phyloP scores from a whole-genome alignment of 169 alveolate species.

The Pseudocohnilembus persalinus region DNA sequence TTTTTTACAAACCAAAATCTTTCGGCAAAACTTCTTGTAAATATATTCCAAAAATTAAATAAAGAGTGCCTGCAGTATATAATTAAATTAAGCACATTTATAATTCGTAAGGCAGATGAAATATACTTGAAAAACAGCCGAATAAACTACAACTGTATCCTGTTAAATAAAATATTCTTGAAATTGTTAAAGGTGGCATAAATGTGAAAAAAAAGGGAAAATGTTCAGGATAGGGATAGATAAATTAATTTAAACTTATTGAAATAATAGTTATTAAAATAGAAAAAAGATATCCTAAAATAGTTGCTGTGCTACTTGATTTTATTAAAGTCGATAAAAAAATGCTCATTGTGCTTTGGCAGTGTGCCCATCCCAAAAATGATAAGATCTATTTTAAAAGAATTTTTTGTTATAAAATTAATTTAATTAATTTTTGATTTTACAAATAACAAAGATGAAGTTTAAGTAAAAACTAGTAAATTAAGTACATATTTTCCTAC shows the following conservation, averaged over 20 bases:
- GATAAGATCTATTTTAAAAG: slow-evolving; percentile 3
- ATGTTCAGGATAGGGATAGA: slow-evolving; percentile 72
- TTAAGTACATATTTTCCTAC: neutral
- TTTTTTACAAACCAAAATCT: slow-evolving; percentile 77
- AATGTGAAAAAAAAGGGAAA: slow-evolving; percentile 62
- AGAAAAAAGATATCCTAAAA: slow-evolving; percentile 82
- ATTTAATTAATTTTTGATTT: neutral
- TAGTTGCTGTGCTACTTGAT: slow-evolving; percentile 79
- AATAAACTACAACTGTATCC: slow-evolving; percentile 65
- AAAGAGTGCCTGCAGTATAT: neutral
- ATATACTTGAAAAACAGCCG: neutral
- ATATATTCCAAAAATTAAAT: slow-evolving; percentile 60
- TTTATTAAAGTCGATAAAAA: slow-evolving; percentile 76
- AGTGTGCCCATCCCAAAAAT: slow-evolving; percentile 80
- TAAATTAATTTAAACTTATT: slow-evolving; percentile 63
- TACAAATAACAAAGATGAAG: slow-evolving; percentile 1
- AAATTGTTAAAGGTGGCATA: slow-evolving; percentile 77
- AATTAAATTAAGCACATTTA: neutral
- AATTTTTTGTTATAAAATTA: neutral
- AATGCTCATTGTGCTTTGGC: slow-evolving; percentile 76
- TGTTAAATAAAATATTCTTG: slow-evolving; percentile 70
- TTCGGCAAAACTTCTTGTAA: slow-evolving; percentile 82
- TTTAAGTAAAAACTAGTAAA: slow-evolving; percentile 15
- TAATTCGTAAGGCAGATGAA: neutral
- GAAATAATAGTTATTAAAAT: slow-evolving; percentile 71